phyloP scores from a whole-genome alignment of 345 rosid species.

The Eucalyptus erythrocorys region DNA sequence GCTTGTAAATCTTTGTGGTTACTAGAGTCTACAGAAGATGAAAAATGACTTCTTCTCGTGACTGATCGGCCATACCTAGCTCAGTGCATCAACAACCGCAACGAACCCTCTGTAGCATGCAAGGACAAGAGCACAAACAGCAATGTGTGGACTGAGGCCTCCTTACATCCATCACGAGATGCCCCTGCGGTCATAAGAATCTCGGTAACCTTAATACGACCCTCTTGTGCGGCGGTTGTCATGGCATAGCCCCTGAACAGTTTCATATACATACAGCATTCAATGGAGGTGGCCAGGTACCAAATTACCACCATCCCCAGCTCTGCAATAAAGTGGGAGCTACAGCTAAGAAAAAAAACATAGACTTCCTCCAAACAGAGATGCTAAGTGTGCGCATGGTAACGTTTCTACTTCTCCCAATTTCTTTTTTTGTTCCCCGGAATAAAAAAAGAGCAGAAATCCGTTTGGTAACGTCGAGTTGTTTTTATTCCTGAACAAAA shows the following conservation, averaged over 20 bases:
- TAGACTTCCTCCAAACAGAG: too few species aligned
- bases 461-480: too few species aligned
- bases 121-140: conserved; percentile 40
- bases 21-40: not conserved
- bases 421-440: too few species aligned
- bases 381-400: too few species aligned
- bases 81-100: conserved; percentile 34
- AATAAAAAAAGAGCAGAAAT: too few species aligned
- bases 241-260: conserved; percentile 50
- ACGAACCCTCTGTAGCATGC: conserved; percentile 50
- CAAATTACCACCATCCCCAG: too few species aligned
- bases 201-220: conserved; percentile 28
- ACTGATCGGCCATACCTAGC: conserved; percentile 10
- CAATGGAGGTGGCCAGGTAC: too few species aligned
- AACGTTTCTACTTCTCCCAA: too few species aligned
- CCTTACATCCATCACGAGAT: conserved; percentile 44
- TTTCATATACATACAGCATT: too few species aligned
- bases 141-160: conserved; percentile 40
- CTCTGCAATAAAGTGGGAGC: too few species aligned
- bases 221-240: conserved; percentile 52
- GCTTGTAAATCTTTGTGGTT: not conserved
- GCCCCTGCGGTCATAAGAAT: conserved; percentile 38
- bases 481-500: too few species aligned
- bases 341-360: too few species aligned
- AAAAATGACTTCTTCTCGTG: not conserved